Evolutionary conservation across 768 basidiomycete species (phyloP).

Genomic region (Candolleomyces eurysporus): DNA sequence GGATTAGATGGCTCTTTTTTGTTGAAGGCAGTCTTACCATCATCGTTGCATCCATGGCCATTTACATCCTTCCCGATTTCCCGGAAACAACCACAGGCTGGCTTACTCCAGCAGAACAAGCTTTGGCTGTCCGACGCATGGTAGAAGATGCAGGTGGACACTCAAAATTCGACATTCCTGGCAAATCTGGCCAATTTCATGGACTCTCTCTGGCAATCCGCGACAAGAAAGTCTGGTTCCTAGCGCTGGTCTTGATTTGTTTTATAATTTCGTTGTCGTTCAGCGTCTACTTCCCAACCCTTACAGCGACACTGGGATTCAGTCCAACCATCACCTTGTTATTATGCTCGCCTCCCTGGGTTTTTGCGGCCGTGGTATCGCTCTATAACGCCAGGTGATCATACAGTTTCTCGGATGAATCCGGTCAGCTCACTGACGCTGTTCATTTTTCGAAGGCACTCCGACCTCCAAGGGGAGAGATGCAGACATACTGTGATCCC

Average conservation of each 20-base stretch:
- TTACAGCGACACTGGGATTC: conserved; percentile 68
- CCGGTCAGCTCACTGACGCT: not conserved
- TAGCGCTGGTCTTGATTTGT: conserved; percentile 31
- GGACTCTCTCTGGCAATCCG: conserved; percentile 60
- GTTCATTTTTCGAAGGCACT: conserved; percentile 45
- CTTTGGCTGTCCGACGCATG: conserved; percentile 59
- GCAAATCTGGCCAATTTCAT: conserved; percentile 7
- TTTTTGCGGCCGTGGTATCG: conserved; percentile 56
- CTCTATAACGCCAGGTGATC: conserved; percentile 50
- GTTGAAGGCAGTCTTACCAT: conserved; percentile 64
- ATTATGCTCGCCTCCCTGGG: conserved; percentile 57
- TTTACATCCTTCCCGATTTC: conserved; percentile 74
- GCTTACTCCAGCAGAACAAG: conserved; percentile 56
- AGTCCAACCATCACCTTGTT: conserved; percentile 62
- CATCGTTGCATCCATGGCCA: conserved; percentile 43
- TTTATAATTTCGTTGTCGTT: conserved; percentile 62
- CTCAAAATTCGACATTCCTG: conserved; percentile 15
- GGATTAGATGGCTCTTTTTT: conserved; percentile 66
- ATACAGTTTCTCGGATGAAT: not conserved
- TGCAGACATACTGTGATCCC: conserved; percentile 62
- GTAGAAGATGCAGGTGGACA: conserved; percentile 44
- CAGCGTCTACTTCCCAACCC: conserved; percentile 72
- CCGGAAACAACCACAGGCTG: conserved; percentile 52
- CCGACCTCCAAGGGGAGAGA: conserved; percentile 69
- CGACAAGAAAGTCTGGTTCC: conserved; percentile 75